Conservation (phyloP, 179 eudicot species). For the Amaranthus tricolor region DNA sequence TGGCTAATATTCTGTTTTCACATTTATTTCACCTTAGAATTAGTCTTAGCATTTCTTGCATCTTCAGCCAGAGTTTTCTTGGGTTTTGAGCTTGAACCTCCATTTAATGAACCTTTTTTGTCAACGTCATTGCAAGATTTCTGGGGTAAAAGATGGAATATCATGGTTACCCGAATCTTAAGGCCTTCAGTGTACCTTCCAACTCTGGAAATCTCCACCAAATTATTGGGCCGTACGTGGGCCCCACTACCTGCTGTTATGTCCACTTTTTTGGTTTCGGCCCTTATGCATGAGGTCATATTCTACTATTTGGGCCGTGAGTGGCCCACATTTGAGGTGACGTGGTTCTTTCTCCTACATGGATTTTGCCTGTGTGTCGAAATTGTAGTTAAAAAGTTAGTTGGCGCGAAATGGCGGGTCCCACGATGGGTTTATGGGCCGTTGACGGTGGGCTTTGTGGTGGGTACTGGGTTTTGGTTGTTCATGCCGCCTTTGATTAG, state of each 20-base stretch:
- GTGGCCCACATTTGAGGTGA: conserved; percentile 49
- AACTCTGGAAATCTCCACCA: conserved; percentile 17
- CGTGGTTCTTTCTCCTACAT: conserved; percentile 60
- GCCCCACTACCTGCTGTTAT: conserved; percentile 33
- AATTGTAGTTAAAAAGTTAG: conserved; percentile 34
- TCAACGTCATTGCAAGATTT: conserved; percentile 67
- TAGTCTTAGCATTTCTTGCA: conserved; percentile 38
- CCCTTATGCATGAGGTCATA: conserved; percentile 61
- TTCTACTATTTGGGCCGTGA: conserved; percentile 51
- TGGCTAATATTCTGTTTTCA: conserved; percentile 35
- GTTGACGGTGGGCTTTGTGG: conserved; percentile 43
- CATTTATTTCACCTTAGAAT: conserved; percentile 45
- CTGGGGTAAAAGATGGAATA: conserved; percentile 74
- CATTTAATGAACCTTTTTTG: conserved; percentile 55
- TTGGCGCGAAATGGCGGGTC: conserved; percentile 31
- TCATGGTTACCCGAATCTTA: conserved; percentile 54
- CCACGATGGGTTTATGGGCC: conserved; percentile 36
- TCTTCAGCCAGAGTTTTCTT: conserved; percentile 26
- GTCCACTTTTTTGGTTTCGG: conserved; percentile 55
- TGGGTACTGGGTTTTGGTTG: conserved; percentile 61
- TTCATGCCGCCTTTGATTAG: conserved; percentile 63
- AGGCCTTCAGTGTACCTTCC: conserved; percentile 61
- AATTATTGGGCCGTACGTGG: conserved; percentile 27
- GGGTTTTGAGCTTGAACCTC: conserved; percentile 53
- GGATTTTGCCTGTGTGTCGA: conserved; percentile 47